Base-by-base conservation (phyloP, 352 stramenopile species). In the Peronospora tabacina region DNA sequence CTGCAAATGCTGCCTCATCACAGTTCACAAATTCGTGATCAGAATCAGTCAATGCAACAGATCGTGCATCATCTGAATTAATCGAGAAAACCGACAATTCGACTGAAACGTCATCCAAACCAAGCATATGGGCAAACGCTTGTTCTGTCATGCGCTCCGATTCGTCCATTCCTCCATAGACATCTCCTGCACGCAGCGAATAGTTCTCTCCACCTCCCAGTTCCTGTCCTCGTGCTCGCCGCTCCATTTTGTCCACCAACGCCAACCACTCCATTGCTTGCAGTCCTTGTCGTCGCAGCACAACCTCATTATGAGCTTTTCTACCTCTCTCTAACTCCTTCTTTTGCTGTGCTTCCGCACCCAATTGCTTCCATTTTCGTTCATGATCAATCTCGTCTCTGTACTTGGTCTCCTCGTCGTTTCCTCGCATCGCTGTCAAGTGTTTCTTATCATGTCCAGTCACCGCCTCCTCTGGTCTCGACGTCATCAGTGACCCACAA, bases 251-350 rank as follows among this genome's bases (percentile, higher is more conserved):
- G 43, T 87, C 68, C n/a, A 84, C 46, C 7, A 70, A 38, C 5
- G 62, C 49, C 3, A 90, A 54, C 74, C 74, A 87, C 35, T 80
- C 55, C 20, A 90, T 40, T 2, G 66, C 70, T 19, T 73, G 55
- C 30, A 69, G 53, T 6, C 70, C 75, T 17, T 75, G 55, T 12
- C 68, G 44, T 5, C 54, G 66, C 3, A 63, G 68, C 24, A 58
- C 50, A 8, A 72, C 47, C 5, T 59, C 24, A 7, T 76, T 44
- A 9, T 72, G 30, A 3, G 75, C 79, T 3, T 56, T 16, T 38
- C 58, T 49, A 0, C 75, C 79, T 15, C 79, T 68, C 6, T 68
- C 40, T 3, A 36, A 50, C 0, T 70, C 74, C n/a, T 50, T 66
- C 24, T 70, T 55, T 5, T 45, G 7, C 33, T 82, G 57, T 38